Base-by-base conservation (phyloP, 495 filamentous ascomycete genomes). In the Neurospora sp. region DNA sequence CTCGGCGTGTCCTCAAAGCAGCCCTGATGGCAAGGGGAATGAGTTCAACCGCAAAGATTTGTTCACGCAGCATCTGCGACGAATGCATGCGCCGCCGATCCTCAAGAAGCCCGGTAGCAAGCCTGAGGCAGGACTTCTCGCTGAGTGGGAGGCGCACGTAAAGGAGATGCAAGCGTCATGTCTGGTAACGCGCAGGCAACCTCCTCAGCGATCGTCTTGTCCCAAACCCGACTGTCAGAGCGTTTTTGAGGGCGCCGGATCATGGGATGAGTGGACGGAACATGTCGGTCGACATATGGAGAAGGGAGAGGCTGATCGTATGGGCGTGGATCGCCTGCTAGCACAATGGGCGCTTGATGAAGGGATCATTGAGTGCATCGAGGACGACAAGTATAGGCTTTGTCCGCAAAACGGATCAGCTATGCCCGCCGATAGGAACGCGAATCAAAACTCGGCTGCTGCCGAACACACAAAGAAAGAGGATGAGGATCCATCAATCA, bases 221-320 rank as follows among this genome's bases (percentile, higher is more conserved):
- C 87, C 87, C 5, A 86, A 86, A 73, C 84, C 87, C 6, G 93
- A 92, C 76, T 98, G 94, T 76, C 77, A 81, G 1, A 83, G 85
- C 70, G 75, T 82, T 9, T 98, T 98, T 77, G 84, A 87, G 35
- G 93, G 93, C 4, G 76, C 82, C n/a, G 86, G 84, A 0, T 91
- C 88, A 40, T 98, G 94, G 94, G 93, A 97, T 69, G 87, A 90
- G 65, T 90, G 94, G 78, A 93, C 96, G 76, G 95, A 99, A 79
- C 95, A 99, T 80, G 92, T 99, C 3, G 95, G 94, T 0, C 86
- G 91, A 40, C 96, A 97, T 79, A 91, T 94, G 84, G 94, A 97
- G 79, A 86, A 87, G 74, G 83, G 83, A 10, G 88, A 89, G 74
- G 86, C 85, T 40, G 73, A 76, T 40, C 76, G 82, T 14, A 78